Base-by-base conservation (phyloP, 2,329 filamentous ascomycete genomes). In the Monosporascus sp. region DNA sequence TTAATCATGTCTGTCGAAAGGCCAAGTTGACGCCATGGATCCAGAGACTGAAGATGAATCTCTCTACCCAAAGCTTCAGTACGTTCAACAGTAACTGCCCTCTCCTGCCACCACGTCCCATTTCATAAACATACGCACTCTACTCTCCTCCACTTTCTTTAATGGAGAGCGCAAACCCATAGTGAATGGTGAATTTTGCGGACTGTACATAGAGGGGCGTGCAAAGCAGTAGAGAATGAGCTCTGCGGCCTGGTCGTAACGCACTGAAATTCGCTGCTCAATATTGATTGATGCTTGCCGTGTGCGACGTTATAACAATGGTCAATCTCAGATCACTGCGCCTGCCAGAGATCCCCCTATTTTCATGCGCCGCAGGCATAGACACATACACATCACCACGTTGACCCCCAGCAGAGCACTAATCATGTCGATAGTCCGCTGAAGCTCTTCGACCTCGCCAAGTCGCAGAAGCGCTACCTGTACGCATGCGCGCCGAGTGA, bases 401-500 rank as follows among this genome's bases (percentile, higher is more conserved):
- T 11, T 3, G 37, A 6, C 17, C 37, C 5, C n/a, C n/a, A 9
- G 6, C 37, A 18, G 15, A 18, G 17, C 37, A 15, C 39, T 42
- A 42, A 42, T 14, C 20, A 34, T 5, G 46, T 27, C 39, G n/a
- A 45, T 41, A 75, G 73, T 57, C 73, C 73, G 11, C 62, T 75
- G 6, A 69, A 70, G 48, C 61, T 78, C 25, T 77, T 79, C 58
- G 68, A 73, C 52, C 58, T 65, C 34, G 72, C 73, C 3, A 72
- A 68, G 57, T 58, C 62, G 2, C 65, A 75, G 53, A 59, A 64
- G 1, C 68, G 74, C 42, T 72, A 73, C 18, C 55, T 79, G 3
- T 74, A 73, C 61, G 68, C 76, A 38, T 73, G 72, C 50, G 77
- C 77, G 48, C 77, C 77, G 20, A 80, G 77, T 74, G 74, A 77